phyloP scores from a whole-genome alignment of 2,329 filamentous ascomycete species.

The Rosellinia necatrix region DNA sequence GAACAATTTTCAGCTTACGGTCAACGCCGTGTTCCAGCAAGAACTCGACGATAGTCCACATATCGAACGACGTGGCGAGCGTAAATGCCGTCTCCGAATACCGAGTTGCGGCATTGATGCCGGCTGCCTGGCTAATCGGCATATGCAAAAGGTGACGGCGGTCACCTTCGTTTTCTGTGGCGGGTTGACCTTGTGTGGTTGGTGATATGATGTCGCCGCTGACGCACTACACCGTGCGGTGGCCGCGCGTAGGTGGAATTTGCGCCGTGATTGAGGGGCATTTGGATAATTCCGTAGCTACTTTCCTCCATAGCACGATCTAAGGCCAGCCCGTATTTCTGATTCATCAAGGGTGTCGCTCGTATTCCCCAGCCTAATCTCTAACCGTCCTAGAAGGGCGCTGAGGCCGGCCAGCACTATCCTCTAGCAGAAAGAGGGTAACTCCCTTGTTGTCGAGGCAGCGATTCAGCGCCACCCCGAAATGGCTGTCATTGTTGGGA shows the following conservation, averaged over 20 bases:
- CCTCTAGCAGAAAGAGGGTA: not conserved
- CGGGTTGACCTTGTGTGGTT: not conserved
- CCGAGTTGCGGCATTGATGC: not conserved
- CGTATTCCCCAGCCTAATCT: not conserved
- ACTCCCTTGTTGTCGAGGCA: not conserved
- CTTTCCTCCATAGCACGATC: not conserved
- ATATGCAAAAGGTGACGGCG: not conserved
- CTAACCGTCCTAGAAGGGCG: not conserved
- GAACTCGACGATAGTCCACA: not conserved
- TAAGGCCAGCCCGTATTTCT: not conserved
- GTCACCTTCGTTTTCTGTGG: not conserved
- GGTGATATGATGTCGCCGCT: not conserved
- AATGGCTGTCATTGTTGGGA: not conserved
- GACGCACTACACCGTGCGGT: not conserved
- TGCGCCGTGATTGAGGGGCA: not conserved
- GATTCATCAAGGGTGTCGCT: not conserved
- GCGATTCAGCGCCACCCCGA: not conserved
- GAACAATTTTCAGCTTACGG: not conserved
- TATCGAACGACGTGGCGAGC: not conserved
- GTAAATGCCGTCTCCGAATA: not conserved
- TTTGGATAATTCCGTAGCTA: not conserved
- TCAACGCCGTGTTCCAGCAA: not conserved
- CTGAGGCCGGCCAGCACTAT: not conserved
- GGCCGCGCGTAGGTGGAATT: not conserved
- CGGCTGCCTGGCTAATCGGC: not conserved